Conservation (phyloP, 2,329 filamentous ascomycete genomes). For the Beauveria varroae region DNA sequence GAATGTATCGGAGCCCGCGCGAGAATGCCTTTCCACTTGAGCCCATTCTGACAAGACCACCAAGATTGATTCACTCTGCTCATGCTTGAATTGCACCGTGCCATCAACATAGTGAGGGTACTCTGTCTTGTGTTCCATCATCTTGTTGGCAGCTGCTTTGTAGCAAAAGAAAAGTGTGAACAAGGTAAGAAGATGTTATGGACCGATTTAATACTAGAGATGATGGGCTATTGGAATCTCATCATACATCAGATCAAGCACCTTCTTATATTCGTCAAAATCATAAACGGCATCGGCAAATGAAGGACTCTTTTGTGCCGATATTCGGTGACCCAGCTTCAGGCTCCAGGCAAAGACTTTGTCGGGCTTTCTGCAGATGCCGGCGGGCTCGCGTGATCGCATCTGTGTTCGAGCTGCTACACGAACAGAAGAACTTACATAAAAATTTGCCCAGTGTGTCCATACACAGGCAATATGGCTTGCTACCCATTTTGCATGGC, state of each 20-base stretch:
- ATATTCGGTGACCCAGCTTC: too few species aligned
- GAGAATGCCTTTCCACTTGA: neutral
- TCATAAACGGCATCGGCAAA: too few species aligned
- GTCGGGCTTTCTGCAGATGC: too few species aligned
- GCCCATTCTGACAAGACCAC: neutral
- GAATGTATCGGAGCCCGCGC: neutral
- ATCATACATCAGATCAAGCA: neutral
- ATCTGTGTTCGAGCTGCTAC: too few species aligned
- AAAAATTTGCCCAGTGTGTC: too few species aligned
- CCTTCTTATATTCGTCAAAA: too few species aligned
- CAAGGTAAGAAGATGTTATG: neutral
- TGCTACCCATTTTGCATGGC: too few species aligned
- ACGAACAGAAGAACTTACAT: too few species aligned
- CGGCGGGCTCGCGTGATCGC: too few species aligned
- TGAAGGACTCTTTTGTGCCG: too few species aligned
- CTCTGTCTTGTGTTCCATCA: neutral
- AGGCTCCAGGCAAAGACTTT: too few species aligned
- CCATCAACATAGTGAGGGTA: neutral
- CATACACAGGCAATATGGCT: too few species aligned
- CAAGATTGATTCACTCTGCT: neutral
- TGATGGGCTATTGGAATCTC: neutral
- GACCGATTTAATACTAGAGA: neutral
- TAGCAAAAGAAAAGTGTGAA: neutral
- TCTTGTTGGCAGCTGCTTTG: neutral
- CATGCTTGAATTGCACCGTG: neutral